Conservation (phyloP, 148 eudicot species). For the Rhododendron simsii region DNA sequence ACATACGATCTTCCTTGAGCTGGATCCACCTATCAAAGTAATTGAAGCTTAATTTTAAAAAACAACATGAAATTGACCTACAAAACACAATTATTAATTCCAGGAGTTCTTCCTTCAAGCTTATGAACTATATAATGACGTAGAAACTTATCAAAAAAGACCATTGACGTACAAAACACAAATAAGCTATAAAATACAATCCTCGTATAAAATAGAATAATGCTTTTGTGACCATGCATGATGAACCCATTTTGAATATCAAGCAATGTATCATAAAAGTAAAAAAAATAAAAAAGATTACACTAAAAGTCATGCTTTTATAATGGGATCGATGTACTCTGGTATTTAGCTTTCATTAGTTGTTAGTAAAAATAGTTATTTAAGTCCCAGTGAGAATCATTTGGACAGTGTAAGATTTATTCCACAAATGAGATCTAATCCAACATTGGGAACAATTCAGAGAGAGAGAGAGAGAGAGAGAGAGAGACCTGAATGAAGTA, state of each 20-base stretch:
- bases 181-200: neutral
- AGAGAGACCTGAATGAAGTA: conserved; percentile 35
- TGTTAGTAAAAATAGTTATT: too few relatives aligned
- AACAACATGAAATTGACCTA: neutral
- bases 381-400: too few relatives aligned
- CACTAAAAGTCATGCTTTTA: neutral
- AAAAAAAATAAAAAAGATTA: neutral
- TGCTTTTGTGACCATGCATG: neutral
- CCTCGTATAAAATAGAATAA: neutral
- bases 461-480: neutral
- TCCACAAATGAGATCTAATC: too few relatives aligned
- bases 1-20: conserved; percentile 44
- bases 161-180: neutral
- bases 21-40: conserved; percentile 45
- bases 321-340: too few relatives aligned
- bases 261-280: neutral
- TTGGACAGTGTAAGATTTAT: too few relatives aligned
- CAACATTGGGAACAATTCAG: neutral
- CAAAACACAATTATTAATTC: neutral
- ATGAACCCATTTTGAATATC: neutral
- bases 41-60: neutral
- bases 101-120: neutral
- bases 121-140: neutral
- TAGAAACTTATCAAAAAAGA: too few relatives aligned
- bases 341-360: too few relatives aligned